Base-by-base conservation (phyloP, 106 monocot species). In the Dendrobium catenatum region DNA sequence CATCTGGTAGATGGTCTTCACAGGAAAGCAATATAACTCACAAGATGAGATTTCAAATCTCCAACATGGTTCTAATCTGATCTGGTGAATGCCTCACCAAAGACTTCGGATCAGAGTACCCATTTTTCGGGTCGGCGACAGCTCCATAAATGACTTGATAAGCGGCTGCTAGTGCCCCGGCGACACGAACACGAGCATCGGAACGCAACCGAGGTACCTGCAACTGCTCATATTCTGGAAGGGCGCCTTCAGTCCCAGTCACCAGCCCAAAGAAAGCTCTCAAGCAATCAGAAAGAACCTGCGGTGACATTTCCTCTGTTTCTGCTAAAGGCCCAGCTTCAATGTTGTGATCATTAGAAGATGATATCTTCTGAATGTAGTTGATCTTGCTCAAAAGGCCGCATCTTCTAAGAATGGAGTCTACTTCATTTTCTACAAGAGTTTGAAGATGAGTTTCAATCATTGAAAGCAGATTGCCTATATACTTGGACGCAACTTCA, bases 221-320 rank as follows among this genome's bases (percentile, higher is more conserved):
- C 86, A 97, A 80, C 83, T 84, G 90, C 82, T 97, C 96, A 87
- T 92, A 97, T 84, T 97, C 94, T 18, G 92, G 92, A 54, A 97
- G 87, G 18, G 89, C 84, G 20, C 94, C 94, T 80, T 89, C 94
- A 67, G 49, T 94, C 79, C 96, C 96, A 0, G 88, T 88, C 11
- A 94, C 87, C 6, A 97, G 67, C 6, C 92, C 96, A 77, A 86
- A 92, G 89, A 98, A 95, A 22, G 85, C 79, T 79, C 91, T 89
- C 43, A 98, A 82, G 80, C 93, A 82, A 54, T 93, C 94, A 17
- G 80, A 83, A 0, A 98, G 55, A 16, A 55, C 48, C 3, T 80
- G 85, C 0, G 89, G 86, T 8, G 87, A 86, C 76, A 88, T 88
- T 6, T 93, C 93, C 20, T 86, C 83, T 2, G 85, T 79, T 47